These are phyloP conservation scores for Salvia miltiorrhiza DNA, from an alignment of 257 asterid species.

Conservation along the genomic window DNA sequence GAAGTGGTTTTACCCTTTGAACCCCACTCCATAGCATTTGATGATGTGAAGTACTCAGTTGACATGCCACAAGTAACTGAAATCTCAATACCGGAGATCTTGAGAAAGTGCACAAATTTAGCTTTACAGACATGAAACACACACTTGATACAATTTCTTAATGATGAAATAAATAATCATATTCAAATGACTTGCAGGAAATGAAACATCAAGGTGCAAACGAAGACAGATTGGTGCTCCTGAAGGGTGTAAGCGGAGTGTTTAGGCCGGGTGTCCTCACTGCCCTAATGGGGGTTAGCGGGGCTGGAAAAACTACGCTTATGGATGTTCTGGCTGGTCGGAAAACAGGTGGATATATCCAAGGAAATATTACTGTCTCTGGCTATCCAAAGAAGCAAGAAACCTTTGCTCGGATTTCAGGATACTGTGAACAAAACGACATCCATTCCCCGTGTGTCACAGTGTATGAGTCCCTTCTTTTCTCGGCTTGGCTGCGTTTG, in stretches of 20 bases:
- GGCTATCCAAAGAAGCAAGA: conserved; percentile 65
- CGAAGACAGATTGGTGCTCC: conserved; percentile 50
- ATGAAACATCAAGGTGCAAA: conserved; percentile 38
- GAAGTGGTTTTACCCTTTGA: conserved; percentile 50
- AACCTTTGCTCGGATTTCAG: conserved; percentile 67
- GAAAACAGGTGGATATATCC: conserved; percentile 66
- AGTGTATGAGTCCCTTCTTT: conserved; percentile 53
- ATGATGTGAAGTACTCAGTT: conserved; percentile 49
- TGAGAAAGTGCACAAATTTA: not conserved
- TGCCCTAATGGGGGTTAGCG: conserved; percentile 76
- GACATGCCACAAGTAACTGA: conserved; percentile 58
- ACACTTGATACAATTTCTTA: not conserved
- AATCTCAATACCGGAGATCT: not conserved
- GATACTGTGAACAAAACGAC: conserved; percentile 70
- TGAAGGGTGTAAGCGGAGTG: conserved; percentile 63
- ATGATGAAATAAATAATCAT: not conserved
- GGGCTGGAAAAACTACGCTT: conserved; percentile 75
- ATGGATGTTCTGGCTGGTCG: conserved; percentile 78
- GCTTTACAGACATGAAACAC: too few species aligned
- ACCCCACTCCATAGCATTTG: conserved; percentile 49
- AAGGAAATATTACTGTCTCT: conserved; percentile 55
- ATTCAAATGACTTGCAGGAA: conserved; percentile 29
- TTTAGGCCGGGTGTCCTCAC: conserved; percentile 65
- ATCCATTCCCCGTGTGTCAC: conserved; percentile 71
- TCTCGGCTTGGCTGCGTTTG: conserved; percentile 67